Conservation (phyloP, 129 eudicot species). For the Pulicaria dysenterica region DNA sequence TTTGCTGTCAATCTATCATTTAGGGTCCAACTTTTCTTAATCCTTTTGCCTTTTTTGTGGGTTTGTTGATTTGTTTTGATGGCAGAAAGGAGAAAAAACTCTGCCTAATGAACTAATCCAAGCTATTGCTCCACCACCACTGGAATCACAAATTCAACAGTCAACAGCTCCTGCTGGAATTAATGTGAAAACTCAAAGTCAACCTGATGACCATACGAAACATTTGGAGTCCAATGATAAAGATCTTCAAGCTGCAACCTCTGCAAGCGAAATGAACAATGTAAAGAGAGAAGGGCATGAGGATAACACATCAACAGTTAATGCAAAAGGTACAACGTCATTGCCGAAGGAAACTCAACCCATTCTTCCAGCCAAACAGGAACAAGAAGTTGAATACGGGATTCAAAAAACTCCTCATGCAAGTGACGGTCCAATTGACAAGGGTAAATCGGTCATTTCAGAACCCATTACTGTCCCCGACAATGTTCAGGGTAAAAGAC, state of each 20-base stretch:
- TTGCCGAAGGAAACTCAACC: conserved; percentile 44
- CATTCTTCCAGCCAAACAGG: conserved; percentile 55
- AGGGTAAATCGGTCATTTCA: conserved; percentile 76
- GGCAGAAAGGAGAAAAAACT: conserved; percentile 86
- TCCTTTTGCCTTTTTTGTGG: conserved; percentile 4
- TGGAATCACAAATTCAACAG: conserved; percentile 65
- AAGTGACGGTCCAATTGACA: conserved; percentile 55
- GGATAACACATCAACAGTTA: conserved; percentile 43
- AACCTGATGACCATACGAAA: conserved; percentile 46
- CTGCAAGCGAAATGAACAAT: conserved; percentile 31
- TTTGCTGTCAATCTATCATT: neutral
- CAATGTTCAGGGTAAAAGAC: conserved; percentile 56
- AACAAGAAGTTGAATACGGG: conserved; percentile 55
- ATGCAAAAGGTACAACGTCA: conserved; percentile 42
- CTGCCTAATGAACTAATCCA: conserved; percentile 85
- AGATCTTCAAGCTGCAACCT: conserved; percentile 41
- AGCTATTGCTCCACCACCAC: conserved; percentile 83
- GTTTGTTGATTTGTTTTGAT: conserved; percentile 20
- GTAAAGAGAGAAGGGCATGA: conserved; percentile 50
- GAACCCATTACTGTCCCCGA: conserved; percentile 45
- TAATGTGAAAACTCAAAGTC: conserved; percentile 47
- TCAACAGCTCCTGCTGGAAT: conserved; percentile 43
- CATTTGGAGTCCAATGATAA: conserved; percentile 55
- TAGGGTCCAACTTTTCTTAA: neutral
- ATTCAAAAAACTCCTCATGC: conserved; percentile 43